Percentiles rank a stretch among this genome's conserved stretches.
phyloP scores from a whole-genome alignment of 768 basidiomycete species.

The Sarcodon aspratus region DNA sequence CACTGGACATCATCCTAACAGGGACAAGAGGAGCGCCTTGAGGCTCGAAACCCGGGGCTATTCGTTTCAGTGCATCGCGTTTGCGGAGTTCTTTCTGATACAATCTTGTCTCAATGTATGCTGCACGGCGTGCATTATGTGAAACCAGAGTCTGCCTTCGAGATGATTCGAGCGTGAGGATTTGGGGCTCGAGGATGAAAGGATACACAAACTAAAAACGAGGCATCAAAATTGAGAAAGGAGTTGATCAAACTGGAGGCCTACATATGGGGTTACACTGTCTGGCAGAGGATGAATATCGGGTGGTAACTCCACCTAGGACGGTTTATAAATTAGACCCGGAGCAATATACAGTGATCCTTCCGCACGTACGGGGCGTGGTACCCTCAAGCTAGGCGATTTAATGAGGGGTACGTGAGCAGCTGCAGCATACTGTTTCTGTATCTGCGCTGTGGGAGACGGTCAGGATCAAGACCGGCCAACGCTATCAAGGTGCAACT shows the following conservation, averaged over 20 bases:
- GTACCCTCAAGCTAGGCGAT: conserved; percentile 82
- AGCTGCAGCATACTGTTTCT: conserved; percentile 60
- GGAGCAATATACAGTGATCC: neutral
- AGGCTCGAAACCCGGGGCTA: conserved; percentile 83
- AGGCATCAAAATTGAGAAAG: too few species aligned
- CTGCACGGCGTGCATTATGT: conserved; percentile 55
- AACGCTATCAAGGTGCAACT: neutral
- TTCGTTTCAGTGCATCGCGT: conserved; percentile 55
- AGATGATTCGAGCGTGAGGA: conserved; percentile 64
- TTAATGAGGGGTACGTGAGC: conserved; percentile 80
- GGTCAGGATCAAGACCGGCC: neutral
- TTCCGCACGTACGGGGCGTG: conserved; percentile 47
- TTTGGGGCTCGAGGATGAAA: conserved; percentile 84
- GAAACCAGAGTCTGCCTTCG: conserved; percentile 57
- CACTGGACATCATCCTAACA: conserved; percentile 20
- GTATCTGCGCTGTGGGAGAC: conserved; percentile 22
- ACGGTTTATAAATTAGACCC: neutral
- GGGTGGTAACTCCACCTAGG: conserved; percentile 72
- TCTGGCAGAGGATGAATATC: conserved; percentile 95
- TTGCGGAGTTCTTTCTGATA: conserved; percentile 63
- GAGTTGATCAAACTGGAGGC: conserved; percentile 8
- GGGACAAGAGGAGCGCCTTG: conserved; percentile 47
- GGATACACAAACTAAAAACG: conserved; percentile 82
- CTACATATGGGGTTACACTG: conserved; percentile 79
- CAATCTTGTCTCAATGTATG: conserved; percentile 57